Conservation (phyloP, 257 asterid genomes). For the Solanum tacnaense region DNA sequence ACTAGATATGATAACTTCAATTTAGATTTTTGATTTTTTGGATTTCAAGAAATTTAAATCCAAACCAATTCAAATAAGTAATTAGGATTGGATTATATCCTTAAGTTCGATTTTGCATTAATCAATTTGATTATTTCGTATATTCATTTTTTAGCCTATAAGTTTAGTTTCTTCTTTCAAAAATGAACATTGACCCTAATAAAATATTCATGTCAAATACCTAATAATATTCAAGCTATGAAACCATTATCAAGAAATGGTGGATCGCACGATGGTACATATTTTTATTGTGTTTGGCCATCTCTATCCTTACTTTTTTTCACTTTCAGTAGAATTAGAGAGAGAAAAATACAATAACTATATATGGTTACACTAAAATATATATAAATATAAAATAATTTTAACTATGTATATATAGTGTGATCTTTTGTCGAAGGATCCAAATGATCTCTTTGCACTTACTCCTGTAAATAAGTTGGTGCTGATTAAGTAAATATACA, state of each 20-base stretch:
- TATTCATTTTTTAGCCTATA: too few relatives aligned
- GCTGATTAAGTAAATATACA: too few relatives aligned
- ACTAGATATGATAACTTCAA: neutral
- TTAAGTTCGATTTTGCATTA: too few relatives aligned
- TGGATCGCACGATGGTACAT: neutral
- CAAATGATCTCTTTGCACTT: too few relatives aligned
- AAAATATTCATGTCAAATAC: neutral
- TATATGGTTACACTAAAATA: neutral
- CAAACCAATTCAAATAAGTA: neutral
- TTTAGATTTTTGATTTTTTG: too few relatives aligned
- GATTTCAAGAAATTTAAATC: neutral
- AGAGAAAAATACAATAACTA: too few relatives aligned
- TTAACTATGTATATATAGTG: too few relatives aligned
- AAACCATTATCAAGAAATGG: neutral
- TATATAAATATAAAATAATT: too few relatives aligned
- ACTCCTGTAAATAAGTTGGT: too few relatives aligned
- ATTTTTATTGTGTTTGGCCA: neutral
- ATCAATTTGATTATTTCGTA: too few relatives aligned
- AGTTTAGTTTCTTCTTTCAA: neutral
- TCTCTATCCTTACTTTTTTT: neutral
- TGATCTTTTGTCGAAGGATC: too few relatives aligned
- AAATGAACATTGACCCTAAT: neutral
- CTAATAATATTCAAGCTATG: neutral
- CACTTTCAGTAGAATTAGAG: neutral
- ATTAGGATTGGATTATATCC: neutral